Evolutionary conservation across 305 asterid species (phyloP), one percentile per base, ranked within the genome.

Genomic region (Fraxinus latifolia): DNA sequence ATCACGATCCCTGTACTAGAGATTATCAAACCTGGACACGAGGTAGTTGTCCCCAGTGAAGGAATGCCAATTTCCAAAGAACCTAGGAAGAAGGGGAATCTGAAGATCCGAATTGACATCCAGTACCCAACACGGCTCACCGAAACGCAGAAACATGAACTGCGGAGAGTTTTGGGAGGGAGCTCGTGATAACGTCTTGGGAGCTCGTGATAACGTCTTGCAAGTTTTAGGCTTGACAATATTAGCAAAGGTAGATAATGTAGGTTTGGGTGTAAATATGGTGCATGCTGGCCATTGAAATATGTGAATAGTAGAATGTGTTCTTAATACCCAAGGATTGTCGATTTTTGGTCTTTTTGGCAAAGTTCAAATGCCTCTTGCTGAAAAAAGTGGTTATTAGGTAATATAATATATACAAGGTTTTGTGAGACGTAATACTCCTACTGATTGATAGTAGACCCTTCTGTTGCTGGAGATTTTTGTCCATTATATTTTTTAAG

Each of bases 51-150:
- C 82, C 87, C 94, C 4, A 89, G 89, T 76, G 99, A 95, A 90
- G 99, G 99, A 34, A 95, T 95, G 98, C 98, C 98, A 7, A 84
- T 92, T 27, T 92, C 98, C 1, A 93, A 91, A 82, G 97, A 89
- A 3, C 98, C 93, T 33, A 84, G 94, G 76, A 95, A 76, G 77
- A 95, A 89, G 85, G 98, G 98, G 76, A 90, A 87, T 80, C 85
- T 95, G 71, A 92, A 85, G 85, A 87, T 93, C 79, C 95, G 86
- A 86, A 90, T 95, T 42, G 97, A 92, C 58, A 95, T 95, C 53
- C 86, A 82, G 85, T 95, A 93, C 83, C 99, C 99, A 0, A 83
- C 88, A 71, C 86, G 97, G 88, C 93, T 95, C 60, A 79, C 90
- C 0, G 97, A 92, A 77, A 75, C 83, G 32, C 99, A 95, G 85